phyloP scores from a whole-genome alignment of 352 stramenopile genomes.

The Thraustotheca clavata region DNA sequence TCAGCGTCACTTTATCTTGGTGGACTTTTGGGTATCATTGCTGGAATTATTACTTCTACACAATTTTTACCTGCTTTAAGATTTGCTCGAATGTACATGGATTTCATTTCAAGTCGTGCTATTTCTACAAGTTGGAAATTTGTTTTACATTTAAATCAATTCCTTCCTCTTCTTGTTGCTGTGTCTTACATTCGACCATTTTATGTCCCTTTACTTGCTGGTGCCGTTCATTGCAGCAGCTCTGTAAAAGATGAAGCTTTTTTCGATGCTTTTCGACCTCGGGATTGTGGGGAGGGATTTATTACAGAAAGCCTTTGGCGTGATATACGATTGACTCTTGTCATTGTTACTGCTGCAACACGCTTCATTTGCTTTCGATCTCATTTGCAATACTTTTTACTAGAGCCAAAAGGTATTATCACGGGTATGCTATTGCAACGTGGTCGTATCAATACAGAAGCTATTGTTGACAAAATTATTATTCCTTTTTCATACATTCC shows the following conservation, averaged over 20 bases:
- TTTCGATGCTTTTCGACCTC: constrained; percentile 13
- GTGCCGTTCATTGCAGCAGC: no score
- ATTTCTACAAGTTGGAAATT: constrained; percentile 29
- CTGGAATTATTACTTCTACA: constrained; percentile 49
- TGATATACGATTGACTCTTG: constrained; percentile 38
- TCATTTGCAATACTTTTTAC: constrained; percentile 68
- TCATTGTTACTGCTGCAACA: constrained; percentile 38
- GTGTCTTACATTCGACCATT: constrained; percentile 51
- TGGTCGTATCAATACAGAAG: constrained; percentile 42
- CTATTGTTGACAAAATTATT: constrained; percentile 59
- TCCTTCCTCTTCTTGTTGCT: constrained; percentile 46
- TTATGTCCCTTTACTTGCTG: constrained; percentile 35
- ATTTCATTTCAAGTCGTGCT: constrained; percentile 45
- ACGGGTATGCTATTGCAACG: constrained; percentile 41
- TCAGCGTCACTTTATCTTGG: constrained; percentile 16
- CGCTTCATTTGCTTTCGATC: constrained; percentile 46
- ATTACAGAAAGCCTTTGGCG: constrained; percentile 53
- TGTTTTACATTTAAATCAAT: constrained; percentile 62
- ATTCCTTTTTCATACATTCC: constrained; percentile 78
- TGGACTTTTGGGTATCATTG: constrained; percentile 27
- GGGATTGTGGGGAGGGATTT: constrained; percentile 36
- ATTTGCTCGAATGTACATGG: constrained; percentile 71
- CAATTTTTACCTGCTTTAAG: constrained; percentile 62
- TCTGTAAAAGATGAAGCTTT: not conserved
- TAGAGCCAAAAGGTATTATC: constrained; percentile 64